A percentile compares a stretch with the other conserved stretches of the same genome.
phyloP scores from a whole-genome alignment of 2,329 filamentous ascomycete species.

The Pezicula carpinea region DNA sequence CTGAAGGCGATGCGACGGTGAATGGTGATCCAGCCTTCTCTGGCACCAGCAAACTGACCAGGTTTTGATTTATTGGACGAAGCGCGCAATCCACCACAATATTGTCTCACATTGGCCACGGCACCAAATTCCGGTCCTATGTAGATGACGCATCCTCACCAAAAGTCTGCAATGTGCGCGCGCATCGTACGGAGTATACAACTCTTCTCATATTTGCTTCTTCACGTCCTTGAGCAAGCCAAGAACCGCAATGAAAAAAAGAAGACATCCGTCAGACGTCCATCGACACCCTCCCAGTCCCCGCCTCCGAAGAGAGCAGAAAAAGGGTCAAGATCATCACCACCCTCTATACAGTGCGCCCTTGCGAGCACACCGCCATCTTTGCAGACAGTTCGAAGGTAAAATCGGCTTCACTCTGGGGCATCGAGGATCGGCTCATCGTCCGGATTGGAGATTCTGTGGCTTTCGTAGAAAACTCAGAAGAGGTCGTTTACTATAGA shows the following conservation, averaged over 20 bases:
- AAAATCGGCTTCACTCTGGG: constrained; percentile 75
- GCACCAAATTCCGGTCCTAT: no score
- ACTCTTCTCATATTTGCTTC: constrained; percentile 36
- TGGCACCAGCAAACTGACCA: no score
- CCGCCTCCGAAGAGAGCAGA: constrained; percentile 70
- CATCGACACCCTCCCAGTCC: constrained; percentile 76
- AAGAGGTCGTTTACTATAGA: constrained; percentile 95
- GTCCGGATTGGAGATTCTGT: constrained; percentile 88
- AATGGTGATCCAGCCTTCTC: no score
- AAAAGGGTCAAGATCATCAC: constrained; percentile 90
- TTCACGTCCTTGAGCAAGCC: constrained; percentile 43
- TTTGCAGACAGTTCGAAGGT: constrained; percentile 57
- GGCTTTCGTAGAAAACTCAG: constrained; percentile 90
- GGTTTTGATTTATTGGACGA: no score
- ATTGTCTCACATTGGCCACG: no score
- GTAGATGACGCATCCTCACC: no score
- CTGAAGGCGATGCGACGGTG: no score
- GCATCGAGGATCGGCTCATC: constrained; percentile 87
- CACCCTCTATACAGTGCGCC: constrained; percentile 70
- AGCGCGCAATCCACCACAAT: no score
- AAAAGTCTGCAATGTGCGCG: no score
- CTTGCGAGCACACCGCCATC: constrained; percentile 44
- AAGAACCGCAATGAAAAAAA: constrained; percentile 51
- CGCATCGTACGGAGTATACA: no score
- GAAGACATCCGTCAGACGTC: constrained; percentile 77